Base-by-base conservation (phyloP, 495 filamentous ascomycete genomes). In the Penicillium flavigenum region DNA sequence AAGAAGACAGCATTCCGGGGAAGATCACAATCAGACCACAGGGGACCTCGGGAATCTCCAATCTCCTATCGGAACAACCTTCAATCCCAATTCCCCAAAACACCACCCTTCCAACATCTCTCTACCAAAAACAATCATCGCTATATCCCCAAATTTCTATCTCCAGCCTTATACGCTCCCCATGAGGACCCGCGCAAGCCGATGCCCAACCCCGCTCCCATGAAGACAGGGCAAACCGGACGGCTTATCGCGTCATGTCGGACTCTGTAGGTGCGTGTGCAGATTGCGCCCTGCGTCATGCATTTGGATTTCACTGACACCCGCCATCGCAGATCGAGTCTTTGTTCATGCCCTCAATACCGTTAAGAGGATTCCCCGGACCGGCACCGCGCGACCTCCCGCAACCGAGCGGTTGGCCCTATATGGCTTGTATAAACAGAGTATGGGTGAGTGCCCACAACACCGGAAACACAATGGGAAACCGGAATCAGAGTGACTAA, bases 271-370 rank as follows among this genome's bases (percentile, higher is more conserved):
- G 80, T 76, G 63, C 66, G 80, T 73, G 47, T 46, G n/a, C 3
- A 5, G 10, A n/a, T 16, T 54, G 26, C 29, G n/a, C 29, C 41
- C 27, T 32, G 46, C 46, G 8, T 52, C 42, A 4, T 34, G 6
- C 36, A n/a, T 19, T 19, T 20, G 11, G 27, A 43, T 47, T 9
- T 14, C 32, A 46, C 42, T 47, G 44, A 47, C 43, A 47, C 32
- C 4, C 32, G 16, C 22, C 17, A 26, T 26, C 24, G 11, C 41
- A 96, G 94, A 98, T 77, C 86, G 94, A 67, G 94, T 98, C 71
- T 98, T 98, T 76, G 92, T 93, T 72, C 93, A 98, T 83, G 94
- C 94, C 57, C 86, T 98, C 69, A 96, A 96, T 75, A 98, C 93
- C 27, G 94, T 98, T 61, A 96, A 96, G 74, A 94, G 94, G 65